Conservation (phyloP, 1,284 basidiomycete genomes). For the Cryptococcus neoformans region DNA sequence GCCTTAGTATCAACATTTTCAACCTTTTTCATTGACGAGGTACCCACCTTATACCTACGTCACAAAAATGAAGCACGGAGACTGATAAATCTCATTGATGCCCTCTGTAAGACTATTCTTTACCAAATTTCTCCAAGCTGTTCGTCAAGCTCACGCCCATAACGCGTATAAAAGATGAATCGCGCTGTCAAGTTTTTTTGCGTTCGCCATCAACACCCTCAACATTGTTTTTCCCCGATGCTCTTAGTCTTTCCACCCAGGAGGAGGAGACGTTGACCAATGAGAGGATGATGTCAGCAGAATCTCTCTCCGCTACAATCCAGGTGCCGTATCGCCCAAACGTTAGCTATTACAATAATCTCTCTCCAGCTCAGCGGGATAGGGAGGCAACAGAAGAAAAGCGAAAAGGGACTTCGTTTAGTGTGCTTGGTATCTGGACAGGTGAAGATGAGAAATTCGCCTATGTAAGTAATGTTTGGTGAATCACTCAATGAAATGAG, state of each 20-base stretch:
- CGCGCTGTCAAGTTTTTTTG: slow-evolving; percentile 47
- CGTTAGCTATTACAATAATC: slow-evolving; percentile 57
- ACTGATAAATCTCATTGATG: slow-evolving; percentile 69
- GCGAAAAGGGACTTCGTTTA: slow-evolving; percentile 50
- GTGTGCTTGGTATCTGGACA: slow-evolving; percentile 61
- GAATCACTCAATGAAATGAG: background rate
- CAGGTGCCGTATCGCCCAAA: slow-evolving; percentile 61
- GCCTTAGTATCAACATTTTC: slow-evolving; percentile 60
- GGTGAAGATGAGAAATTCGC: slow-evolving; percentile 67
- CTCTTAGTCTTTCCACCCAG: slow-evolving; percentile 19
- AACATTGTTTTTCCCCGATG: slow-evolving; percentile 62
- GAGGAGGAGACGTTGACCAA: slow-evolving; percentile 29
- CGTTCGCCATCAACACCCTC: slow-evolving; percentile 56
- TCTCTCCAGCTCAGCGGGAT: slow-evolving; percentile 23
- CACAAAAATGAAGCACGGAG: slow-evolving; percentile 66
- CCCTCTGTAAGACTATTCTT: slow-evolving; percentile 55
- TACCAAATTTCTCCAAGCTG: no score
- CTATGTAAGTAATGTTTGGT: slow-evolving; percentile 51
- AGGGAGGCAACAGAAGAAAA: slow-evolving; percentile 16
- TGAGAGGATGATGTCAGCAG: slow-evolving; percentile 59
- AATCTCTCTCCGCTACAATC: slow-evolving; percentile 59
- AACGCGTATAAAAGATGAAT: slow-evolving; percentile 36
- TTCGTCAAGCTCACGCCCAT: slow-evolving; percentile 12
- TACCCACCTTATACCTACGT: slow-evolving; percentile 58
- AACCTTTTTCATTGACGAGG: slow-evolving; percentile 59